A percentile compares a stretch with the other conserved stretches of the same genome.
These are phyloP conservation scores for Amauroascus verrucosus DNA, from an alignment of 2,329 filamentous ascomycete species.

Conservation along the genomic window DNA sequence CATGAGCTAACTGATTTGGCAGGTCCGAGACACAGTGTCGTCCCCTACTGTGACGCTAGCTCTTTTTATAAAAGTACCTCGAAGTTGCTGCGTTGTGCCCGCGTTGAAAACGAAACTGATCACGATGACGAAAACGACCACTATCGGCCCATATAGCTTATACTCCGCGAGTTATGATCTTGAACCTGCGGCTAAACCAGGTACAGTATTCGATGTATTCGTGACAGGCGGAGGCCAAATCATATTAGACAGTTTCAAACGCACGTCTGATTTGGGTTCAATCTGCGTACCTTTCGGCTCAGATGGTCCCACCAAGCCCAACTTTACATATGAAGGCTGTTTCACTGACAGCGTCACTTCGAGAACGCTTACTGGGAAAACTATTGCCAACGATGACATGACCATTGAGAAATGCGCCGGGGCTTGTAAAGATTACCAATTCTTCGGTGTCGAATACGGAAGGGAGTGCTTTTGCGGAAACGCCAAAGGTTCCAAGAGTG, in stretches of 20 bases:
- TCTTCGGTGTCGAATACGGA: conserved; percentile 15
- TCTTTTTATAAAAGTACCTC: conserved; percentile 8
- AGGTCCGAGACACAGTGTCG: conserved; percentile 10
- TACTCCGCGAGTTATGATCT: conserved; percentile 10
- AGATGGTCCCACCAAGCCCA: background rate
- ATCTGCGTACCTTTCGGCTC: conserved; percentile 8
- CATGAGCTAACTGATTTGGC: background rate
- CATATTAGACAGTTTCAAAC: conserved; percentile 11
- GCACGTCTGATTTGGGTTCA: conserved; percentile 9
- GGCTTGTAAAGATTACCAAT: conserved; percentile 11
- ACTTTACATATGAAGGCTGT: conserved; percentile 12
- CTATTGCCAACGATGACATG: conserved; percentile 5
- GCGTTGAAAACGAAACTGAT: conserved; percentile 8
- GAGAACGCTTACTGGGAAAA: conserved; percentile 8
- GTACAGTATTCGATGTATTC: conserved; percentile 12
- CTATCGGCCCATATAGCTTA: conserved; percentile 12
- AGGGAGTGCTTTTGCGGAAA: conserved; percentile 14
- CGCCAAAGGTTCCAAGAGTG: background rate
- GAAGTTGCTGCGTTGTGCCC: conserved; percentile 14
- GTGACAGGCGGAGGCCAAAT: background rate
- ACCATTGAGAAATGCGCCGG: conserved; percentile 9
- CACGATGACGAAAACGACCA: conserved; percentile 7
- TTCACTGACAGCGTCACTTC: conserved; percentile 12
- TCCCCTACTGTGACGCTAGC: conserved; percentile 7
- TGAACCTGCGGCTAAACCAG: conserved; percentile 3